These are phyloP conservation scores for Suillus decipiens DNA, from an alignment of 768 basidiomycete species.

Conservation along the genomic window DNA sequence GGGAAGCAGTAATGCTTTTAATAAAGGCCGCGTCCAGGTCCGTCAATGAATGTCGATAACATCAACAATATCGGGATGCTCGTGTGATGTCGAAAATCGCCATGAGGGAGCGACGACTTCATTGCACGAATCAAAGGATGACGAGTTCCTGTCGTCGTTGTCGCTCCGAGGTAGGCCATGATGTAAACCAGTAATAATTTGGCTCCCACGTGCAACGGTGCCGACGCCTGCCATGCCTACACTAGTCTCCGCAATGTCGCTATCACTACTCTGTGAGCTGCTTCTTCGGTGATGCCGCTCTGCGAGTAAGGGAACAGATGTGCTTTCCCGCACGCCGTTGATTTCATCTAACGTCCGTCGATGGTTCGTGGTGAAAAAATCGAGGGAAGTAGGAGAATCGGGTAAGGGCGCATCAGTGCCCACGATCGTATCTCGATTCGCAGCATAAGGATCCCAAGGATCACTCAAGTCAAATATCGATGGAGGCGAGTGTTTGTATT, in stretches of 20 bases:
- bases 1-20: not conserved
- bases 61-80: constrained; percentile 3
- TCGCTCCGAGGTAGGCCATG: constrained; percentile 18
- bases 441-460: constrained; percentile 27
- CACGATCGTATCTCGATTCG: constrained; percentile 32
- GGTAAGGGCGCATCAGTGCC: constrained; percentile 24
- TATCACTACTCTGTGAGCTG: constrained; percentile 15
- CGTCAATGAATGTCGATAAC: constrained; percentile 4
- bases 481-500: constrained; percentile 3
- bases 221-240: constrained; percentile 49
- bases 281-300: constrained; percentile 25
- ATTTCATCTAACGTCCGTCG: constrained; percentile 9
- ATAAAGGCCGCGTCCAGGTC: not conserved
- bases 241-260: constrained; percentile 26
- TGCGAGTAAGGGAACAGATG: constrained; percentile 34
- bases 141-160: constrained; percentile 9
- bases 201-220: constrained; percentile 39
- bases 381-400: constrained; percentile 17
- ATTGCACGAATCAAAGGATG: not conserved
- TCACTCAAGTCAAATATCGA: constrained; percentile 17
- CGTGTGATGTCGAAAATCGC: not conserved
- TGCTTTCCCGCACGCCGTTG: constrained; percentile 15
- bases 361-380: constrained; percentile 11
- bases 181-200: constrained; percentile 20
- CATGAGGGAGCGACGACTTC: not conserved